Base-by-base conservation (phyloP, 2,329 filamentous ascomycete genomes). In the Colletotrichum cereale region DNA sequence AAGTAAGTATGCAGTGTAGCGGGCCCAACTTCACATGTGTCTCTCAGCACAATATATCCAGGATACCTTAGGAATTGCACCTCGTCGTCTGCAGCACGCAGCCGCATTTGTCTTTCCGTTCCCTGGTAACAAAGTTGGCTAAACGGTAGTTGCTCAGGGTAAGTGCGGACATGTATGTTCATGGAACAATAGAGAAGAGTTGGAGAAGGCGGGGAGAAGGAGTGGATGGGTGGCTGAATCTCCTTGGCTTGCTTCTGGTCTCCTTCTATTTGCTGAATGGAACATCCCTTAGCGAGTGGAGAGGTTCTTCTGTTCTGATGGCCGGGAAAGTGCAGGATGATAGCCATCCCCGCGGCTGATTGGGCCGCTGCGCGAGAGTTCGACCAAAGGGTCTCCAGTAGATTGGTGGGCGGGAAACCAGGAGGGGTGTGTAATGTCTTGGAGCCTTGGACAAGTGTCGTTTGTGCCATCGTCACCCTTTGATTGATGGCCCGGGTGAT, bases 281-380 rank as follows among this genome's bases (percentile, higher is more conserved):
- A 40, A 55, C 18, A 52, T 24, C 31, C 14, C 11, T n/a, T n/a
- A 21, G 24, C 40, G 29, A 58, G 40, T 55, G 52, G 52, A 24
- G 21, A 56, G 52, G 21, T 24, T 24, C 12, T 24, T 36, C 31
- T 26, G n/a, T 36, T 21, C 31, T 50, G 44, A 38, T 26, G 31
- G 48, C 38, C 10, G 36, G 29, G 50, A 61, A 52, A 63, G 24
- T 24, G 40, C 40, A 56, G 44, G 58, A 67, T 63, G 58, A 57
- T 50, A 40, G 58, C 26, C 58, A 61, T 40, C 61, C 48, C 38
- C 58, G 57, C 18, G 65, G 57, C 24, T 63, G 50, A 67, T 67
- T 67, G 66, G 58, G 47, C 50, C 58, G 40, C 31, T 26, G 24
- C 40, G 31, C 26, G 11, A n/a, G 38, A 50, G 58, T 40, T 61